Evolutionary conservation across 306 rosid species (phyloP).

Genomic region (Sicyos baderoa): DNA sequence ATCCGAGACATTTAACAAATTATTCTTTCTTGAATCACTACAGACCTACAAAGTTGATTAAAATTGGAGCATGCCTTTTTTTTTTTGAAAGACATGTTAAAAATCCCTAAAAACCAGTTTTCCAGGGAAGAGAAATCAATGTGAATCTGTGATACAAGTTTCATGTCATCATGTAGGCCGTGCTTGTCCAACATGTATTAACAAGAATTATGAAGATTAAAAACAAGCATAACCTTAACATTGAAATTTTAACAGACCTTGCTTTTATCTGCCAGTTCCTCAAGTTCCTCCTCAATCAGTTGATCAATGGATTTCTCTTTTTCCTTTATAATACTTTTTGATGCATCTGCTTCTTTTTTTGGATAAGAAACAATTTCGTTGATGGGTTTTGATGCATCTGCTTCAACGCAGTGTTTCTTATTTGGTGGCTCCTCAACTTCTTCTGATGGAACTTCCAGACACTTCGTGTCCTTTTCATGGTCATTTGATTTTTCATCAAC

Average conservation of each 20-base stretch:
- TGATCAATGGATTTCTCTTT: slow-evolving; percentile 66
- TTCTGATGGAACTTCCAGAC: slow-evolving; percentile 23
- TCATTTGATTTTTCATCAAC: slow-evolving; percentile 37
- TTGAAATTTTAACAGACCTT: slow-evolving; percentile 44
- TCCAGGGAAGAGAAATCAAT: not conserved
- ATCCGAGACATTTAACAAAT: not conserved
- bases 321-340: slow-evolving; percentile 25
- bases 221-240: not conserved
- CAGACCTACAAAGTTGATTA: not conserved
- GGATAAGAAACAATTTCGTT: too few relatives aligned
- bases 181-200: not conserved
- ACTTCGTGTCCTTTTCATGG: slow-evolving; percentile 20
- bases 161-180: not conserved
- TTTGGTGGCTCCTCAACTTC: slow-evolving; percentile 44
- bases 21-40: not conserved
- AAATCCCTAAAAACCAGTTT: not conserved
- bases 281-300: slow-evolving; percentile 73
- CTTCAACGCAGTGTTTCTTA: slow-evolving; percentile 51
- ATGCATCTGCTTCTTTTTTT: slow-evolving; percentile 28
- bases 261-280: slow-evolving; percentile 63
- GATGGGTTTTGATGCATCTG: slow-evolving; percentile 26
- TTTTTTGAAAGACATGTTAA: not conserved
- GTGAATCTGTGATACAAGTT: not conserved
- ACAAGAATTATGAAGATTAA: not conserved
- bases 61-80: not conserved